Base-by-base conservation (phyloP, 2,329 filamentous ascomycete species). In the Cadophora sp. region DNA sequence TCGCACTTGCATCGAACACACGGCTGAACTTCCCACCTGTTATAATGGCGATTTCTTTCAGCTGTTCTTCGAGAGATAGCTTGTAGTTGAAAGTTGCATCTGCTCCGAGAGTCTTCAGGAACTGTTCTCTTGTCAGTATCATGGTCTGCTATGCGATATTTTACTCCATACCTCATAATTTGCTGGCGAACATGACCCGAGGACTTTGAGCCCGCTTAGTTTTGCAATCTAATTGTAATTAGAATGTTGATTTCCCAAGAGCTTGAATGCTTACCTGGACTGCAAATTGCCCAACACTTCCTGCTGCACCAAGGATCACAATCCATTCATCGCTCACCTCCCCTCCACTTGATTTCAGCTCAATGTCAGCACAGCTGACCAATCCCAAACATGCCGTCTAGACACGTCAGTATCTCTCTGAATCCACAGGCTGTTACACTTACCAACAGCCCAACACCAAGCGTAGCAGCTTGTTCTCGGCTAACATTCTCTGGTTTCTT, bases 361-460 rank as follows among this genome's bases (percentile, higher is more conserved):
- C 55, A 0, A 79, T 55, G 2, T 74, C 68, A 14, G 71, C 59
- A 0, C 78, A 78, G 9, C 72, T 69, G 13, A 80, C 41, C 18
- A 81, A 70, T 1, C 75, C 77, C 1, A 80, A 69, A 7, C 64
- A 71, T 7, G 79, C 74, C 1, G 79, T 81, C 77, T 81, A 53
- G 2, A 8, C 18, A 3, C 2, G 62, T 70, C 33, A 69, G 62
- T 30, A 48, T 41, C 8, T 1, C 9, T 27, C n/a, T 16, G 16
- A 48, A n/a, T n/a, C n/a, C 3, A n/a, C 16, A 33, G n/a, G n/a
- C 27, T 24, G 16, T 48, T 13, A 16, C 43, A 62, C 71, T 66
- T 66, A 81, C 78, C 69, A 79, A 59, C 2, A 79, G 30, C 0
- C 77, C 79, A 3, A 78, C 76, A 6, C 80, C 79, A 33, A 81